A percentile compares a stretch with the other conserved stretches of the same genome.
Evolutionary conservation across 805 yeast species (phyloP).

Genomic region (Yueomyces sp.): DNA sequence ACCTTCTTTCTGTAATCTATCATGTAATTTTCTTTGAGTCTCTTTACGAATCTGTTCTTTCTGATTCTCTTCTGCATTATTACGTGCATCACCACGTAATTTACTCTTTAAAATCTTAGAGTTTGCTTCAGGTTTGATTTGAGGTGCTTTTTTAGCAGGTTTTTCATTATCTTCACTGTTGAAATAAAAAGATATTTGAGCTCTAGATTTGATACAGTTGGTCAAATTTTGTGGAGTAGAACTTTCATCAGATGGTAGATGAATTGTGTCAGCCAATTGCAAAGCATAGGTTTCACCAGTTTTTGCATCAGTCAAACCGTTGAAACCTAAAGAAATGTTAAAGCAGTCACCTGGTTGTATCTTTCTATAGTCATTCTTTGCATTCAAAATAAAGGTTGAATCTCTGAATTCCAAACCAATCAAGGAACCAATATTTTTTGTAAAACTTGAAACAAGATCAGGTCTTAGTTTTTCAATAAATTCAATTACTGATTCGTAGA

Average conservation of each 20-base stretch:
- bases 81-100: constrained; percentile 59
- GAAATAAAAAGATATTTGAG: constrained; percentile 74
- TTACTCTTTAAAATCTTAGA: constrained; percentile 69
- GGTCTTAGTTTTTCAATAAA: constrained; percentile 51
- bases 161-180: constrained; percentile 45
- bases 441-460: constrained; percentile 47
- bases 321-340: constrained; percentile 67
- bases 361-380: constrained; percentile 48
- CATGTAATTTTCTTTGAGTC: constrained; percentile 73
- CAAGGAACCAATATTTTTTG: constrained; percentile 76
- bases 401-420: constrained; percentile 87
- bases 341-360: constrained; percentile 64
- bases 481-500: constrained; percentile 51
- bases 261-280: constrained; percentile 68
- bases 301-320: constrained; percentile 37
- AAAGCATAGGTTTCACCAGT: constrained; percentile 54
- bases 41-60: constrained; percentile 68
- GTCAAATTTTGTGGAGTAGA: constrained; percentile 56
- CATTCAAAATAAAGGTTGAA: constrained; percentile 55
- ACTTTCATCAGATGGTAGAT: constrained; percentile 36
- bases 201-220: constrained; percentile 53
- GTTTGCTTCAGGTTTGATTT: constrained; percentile 21
- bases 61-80: constrained; percentile 56
- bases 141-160: constrained; percentile 27
- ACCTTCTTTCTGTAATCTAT: constrained; percentile 78